These are phyloP conservation scores for Candida sanyiensis DNA, from an alignment of 805 yeast genomes.

Conservation along the genomic window DNA sequence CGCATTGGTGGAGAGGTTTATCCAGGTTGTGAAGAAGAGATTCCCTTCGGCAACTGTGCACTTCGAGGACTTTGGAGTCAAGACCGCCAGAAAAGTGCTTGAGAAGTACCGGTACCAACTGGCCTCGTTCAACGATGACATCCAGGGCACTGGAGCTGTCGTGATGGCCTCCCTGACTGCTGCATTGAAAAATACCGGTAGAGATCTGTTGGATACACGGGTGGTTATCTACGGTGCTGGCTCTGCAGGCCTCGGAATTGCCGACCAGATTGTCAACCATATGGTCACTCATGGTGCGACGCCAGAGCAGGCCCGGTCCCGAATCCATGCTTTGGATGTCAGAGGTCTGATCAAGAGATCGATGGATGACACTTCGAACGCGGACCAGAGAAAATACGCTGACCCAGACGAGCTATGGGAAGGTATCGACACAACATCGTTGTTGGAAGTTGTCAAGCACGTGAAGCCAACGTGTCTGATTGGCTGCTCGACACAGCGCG, in stretches of 20 bases:
- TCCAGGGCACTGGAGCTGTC: conserved; percentile 98
- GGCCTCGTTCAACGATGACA: conserved; percentile 95
- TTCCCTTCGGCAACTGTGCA: conserved; percentile 91
- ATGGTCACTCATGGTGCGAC: conserved; percentile 77
- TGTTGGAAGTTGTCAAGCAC: conserved; percentile 59
- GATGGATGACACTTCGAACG: conserved; percentile 48
- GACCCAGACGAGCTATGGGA: conserved; percentile 71
- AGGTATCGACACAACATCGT: conserved; percentile 62
- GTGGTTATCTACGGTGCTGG: conserved; percentile 93
- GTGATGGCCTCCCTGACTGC: conserved; percentile 93
- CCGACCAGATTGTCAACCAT: conserved; percentile 88
- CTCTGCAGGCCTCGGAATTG: conserved; percentile 94
- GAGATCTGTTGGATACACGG: conserved; percentile 54
- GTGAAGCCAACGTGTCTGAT: conserved; percentile 88
- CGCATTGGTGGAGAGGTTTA: conserved; percentile 75
- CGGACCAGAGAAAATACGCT: conserved; percentile 67
- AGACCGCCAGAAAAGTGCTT: conserved; percentile 80
- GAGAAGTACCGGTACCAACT: conserved; percentile 65
- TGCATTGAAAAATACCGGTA: conserved; percentile 72
- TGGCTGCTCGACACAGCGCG: conserved; percentile 94
- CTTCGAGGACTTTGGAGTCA: conserved; percentile 94
- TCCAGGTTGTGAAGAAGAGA: conserved; percentile 59
- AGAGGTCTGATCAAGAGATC: conserved; percentile 69
- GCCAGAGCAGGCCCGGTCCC: conserved; percentile 62
- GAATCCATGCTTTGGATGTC: conserved; percentile 78